Evolutionary conservation across 495 filamentous ascomycete genomes (phyloP), one percentile per base, ranked within the genome.

Genomic region (Viridothelium virens): DNA sequence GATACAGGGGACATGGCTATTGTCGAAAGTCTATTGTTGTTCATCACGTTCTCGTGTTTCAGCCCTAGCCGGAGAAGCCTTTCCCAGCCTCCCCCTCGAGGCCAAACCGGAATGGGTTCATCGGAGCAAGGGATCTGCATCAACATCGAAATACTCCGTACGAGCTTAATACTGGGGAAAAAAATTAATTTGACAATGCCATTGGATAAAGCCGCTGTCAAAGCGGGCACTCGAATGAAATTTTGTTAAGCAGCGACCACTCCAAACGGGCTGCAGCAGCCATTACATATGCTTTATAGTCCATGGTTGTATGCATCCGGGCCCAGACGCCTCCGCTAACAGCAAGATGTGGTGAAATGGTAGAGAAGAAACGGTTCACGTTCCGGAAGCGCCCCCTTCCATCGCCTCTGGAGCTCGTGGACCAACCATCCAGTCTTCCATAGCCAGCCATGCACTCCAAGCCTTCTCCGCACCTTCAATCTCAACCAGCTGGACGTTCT

Each of bases 391-490:
- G 48, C 66, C 68, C 14, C 46, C 67, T 2, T 63, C 62, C 70
- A 73, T 71, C 6, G 65, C 63, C 47, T 79, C 77, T 6, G 84
- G 85, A 38, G 83, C 83, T 67, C 84, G 77, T 2, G 84, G 81
- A 14, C 90, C 91, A 56, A 96, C 79, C 91, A 96, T 94, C 91
- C 92, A 96, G 73, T 96, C 91, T 75, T 96, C 90, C 90, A 96
- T 95, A 9, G 90, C 91, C 39, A 96, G 77, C 90, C 90, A 95
- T 71, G 89, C 85, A 71, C 86, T 90, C 89, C 90, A 96, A 65
- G 79, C 86, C 68, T 82, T 82, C 79, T 98, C 91, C 0, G 92
- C 94, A 12, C 77, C 82, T 67, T 90, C 85, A 69, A 97, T 92
- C 79, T 97, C 94, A 33, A 83, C 82, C 70, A 91, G 86, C 38